phyloP scores from a whole-genome alignment of 2,329 filamentous ascomycete genomes.

The Aureobasidium sp. region DNA sequence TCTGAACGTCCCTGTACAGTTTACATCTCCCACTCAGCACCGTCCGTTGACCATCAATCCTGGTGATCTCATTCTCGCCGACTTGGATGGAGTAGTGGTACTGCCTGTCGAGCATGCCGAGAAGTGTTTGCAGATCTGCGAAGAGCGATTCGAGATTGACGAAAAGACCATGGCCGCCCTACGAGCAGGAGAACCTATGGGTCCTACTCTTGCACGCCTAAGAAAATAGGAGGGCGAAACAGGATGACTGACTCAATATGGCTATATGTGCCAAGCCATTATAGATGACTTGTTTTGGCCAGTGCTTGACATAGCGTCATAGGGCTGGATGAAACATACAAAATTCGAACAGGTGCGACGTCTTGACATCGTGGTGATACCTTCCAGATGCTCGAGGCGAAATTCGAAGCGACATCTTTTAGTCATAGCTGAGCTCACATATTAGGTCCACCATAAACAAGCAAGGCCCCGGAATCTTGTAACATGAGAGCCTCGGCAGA shows the following conservation, averaged over 20 bases:
- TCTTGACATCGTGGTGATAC: not conserved
- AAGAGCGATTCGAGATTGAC: conserved; percentile 31
- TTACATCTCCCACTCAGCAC: conserved; percentile 21
- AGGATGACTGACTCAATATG: not conserved
- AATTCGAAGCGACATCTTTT: not conserved
- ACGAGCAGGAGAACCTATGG: conserved; percentile 30
- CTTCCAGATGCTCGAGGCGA: not conserved
- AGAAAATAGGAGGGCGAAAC: conserved; percentile 26
- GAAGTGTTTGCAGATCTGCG: conserved; percentile 29
- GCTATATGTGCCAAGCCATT: not conserved
- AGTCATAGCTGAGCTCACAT: not conserved
- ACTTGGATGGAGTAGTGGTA: conserved; percentile 29
- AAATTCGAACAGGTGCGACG: conserved; percentile 3
- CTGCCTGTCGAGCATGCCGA: conserved; percentile 25
- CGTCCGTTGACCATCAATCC: conserved; percentile 24
- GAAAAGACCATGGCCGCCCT: conserved; percentile 30
- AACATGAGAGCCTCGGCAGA: not conserved
- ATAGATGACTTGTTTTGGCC: not conserved
- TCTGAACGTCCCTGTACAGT: conserved; percentile 31
- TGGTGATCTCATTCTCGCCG: conserved; percentile 32
- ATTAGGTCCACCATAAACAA: not conserved
- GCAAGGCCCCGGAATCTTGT: not conserved
- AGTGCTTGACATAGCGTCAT: not conserved
- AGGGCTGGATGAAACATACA: conserved; percentile 1
- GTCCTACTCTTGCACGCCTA: conserved; percentile 30